phyloP scores from a whole-genome alignment of 2,329 filamentous ascomycete genomes.

The Xylariaceae sp. region DNA sequence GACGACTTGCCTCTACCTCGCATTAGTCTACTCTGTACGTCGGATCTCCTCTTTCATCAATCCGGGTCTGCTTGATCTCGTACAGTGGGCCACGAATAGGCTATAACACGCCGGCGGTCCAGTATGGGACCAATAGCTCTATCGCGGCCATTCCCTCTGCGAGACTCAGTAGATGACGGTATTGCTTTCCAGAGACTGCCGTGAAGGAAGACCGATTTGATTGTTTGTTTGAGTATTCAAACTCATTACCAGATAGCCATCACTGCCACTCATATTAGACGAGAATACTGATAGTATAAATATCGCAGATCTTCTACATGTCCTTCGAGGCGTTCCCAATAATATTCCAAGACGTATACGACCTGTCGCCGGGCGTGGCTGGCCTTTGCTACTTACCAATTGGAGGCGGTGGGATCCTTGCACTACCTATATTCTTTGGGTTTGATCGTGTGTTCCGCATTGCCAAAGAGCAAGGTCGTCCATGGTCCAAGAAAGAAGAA shows the following conservation, averaged over 20 bases:
- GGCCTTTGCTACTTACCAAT: conserved; percentile 68
- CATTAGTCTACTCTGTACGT: conserved; percentile 56
- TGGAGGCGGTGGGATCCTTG: conserved; percentile 56
- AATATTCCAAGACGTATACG: conserved; percentile 62
- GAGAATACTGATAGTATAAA: too few relatives aligned
- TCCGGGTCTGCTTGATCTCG: background rate
- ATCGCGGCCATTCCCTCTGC: too few relatives aligned
- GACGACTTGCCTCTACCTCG: conserved; percentile 65
- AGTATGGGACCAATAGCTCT: too few relatives aligned
- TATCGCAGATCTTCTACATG: conserved; percentile 53
- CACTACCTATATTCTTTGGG: conserved; percentile 56
- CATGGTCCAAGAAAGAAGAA: conserved; percentile 61
- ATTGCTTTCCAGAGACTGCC: too few relatives aligned
- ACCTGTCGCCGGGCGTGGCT: conserved; percentile 57
- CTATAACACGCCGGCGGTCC: too few relatives aligned
- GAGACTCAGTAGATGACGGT: too few relatives aligned
- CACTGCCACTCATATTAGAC: too few relatives aligned
- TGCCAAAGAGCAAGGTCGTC: conserved; percentile 42
- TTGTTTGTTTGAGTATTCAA: too few relatives aligned
- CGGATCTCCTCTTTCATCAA: background rate
- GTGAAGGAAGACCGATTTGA: too few relatives aligned
- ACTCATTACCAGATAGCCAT: too few relatives aligned
- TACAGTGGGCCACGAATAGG: too few relatives aligned
- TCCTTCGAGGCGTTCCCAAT: conserved; percentile 72
- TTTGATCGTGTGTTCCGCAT: conserved; percentile 59